Evolutionary conservation across 345 rosid species (phyloP).

Genomic region (Firmiana major): DNA sequence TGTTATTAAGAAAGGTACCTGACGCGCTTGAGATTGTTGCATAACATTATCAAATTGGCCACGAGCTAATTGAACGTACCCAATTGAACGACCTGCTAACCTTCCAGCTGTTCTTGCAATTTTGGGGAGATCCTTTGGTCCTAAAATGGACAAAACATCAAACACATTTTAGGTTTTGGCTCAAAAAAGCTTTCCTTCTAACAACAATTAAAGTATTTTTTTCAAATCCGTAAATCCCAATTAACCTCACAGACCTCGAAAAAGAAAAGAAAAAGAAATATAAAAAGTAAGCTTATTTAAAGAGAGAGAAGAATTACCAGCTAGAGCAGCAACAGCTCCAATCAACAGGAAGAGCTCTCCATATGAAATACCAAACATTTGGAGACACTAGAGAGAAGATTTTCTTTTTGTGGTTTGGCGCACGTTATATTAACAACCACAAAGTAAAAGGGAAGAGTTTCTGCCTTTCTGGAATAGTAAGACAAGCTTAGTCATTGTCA

Average conservation of each 20-base stretch:
- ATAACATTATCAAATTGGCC: slow-evolving; percentile 74
- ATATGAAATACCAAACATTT: slow-evolving; percentile 64
- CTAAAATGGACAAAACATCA: slow-evolving; percentile 27
- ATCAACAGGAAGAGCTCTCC: slow-evolving; percentile 63
- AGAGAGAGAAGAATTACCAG: slow-evolving; percentile 34
- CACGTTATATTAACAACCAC: not conserved
- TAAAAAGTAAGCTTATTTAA: not conserved
- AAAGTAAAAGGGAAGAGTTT: not conserved
- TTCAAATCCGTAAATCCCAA: not conserved
- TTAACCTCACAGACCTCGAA: not conserved
- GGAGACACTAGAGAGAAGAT: not conserved
- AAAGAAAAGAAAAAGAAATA: no score
- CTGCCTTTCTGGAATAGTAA: not conserved
- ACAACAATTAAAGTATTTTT: not conserved
- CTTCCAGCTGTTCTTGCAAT: slow-evolving; percentile 78
- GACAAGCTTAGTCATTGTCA: not conserved
- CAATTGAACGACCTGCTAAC: slow-evolving; percentile 73
- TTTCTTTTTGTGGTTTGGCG: not conserved
- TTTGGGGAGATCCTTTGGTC: slow-evolving; percentile 78
- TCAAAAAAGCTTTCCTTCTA: not conserved
- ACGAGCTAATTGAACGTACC: slow-evolving; percentile 82
- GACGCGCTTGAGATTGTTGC: slow-evolving; percentile 90
- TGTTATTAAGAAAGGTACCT: slow-evolving; percentile 38
- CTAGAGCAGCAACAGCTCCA: slow-evolving; percentile 64
- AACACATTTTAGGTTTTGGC: slow-evolving; percentile 5